These are phyloP conservation scores for Ophiostoma triangulosporum DNA, from an alignment of 2,329 filamentous ascomycete species.

Conservation along the genomic window DNA sequence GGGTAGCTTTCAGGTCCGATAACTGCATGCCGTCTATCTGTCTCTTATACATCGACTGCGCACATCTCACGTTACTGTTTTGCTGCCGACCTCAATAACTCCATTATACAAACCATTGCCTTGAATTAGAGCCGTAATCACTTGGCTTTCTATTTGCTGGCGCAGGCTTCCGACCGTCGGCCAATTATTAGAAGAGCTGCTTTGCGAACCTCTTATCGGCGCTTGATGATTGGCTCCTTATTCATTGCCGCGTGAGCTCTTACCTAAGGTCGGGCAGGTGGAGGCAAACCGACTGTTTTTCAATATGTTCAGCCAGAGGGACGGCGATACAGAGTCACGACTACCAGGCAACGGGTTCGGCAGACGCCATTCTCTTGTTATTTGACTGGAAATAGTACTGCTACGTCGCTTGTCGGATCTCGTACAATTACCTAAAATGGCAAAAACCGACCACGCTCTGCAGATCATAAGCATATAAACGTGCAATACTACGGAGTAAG, in stretches of 20 bases:
- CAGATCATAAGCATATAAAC: too few relatives aligned
- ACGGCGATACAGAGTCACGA: too few relatives aligned
- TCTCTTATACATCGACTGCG: too few relatives aligned
- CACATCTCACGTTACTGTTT: too few relatives aligned
- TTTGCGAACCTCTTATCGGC: conserved; percentile 11
- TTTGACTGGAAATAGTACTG: too few relatives aligned
- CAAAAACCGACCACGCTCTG: background rate
- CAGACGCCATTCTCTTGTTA: too few relatives aligned
- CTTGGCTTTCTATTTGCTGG: background rate
- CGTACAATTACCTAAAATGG: conserved; percentile 1
- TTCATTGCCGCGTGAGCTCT: conserved; percentile 7
- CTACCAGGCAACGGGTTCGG: too few relatives aligned
- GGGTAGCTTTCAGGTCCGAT: too few relatives aligned
- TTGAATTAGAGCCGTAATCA: background rate
- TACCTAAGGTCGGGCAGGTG: conserved; percentile 9
- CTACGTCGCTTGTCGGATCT: background rate
- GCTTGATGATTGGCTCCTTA: conserved; percentile 10
- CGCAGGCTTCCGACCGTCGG: background rate
- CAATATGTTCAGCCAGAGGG: background rate
- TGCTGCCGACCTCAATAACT: too few relatives aligned
- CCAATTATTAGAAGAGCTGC: conserved; percentile 10
- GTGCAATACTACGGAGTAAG: too few relatives aligned
- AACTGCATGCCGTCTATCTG: too few relatives aligned
- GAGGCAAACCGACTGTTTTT: conserved; percentile 3
- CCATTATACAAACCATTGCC: too few relatives aligned